These are phyloP conservation scores for Hemisphaericaspora nanyangensis DNA, from an alignment of 805 yeast genomes.

Conservation along the genomic window DNA sequence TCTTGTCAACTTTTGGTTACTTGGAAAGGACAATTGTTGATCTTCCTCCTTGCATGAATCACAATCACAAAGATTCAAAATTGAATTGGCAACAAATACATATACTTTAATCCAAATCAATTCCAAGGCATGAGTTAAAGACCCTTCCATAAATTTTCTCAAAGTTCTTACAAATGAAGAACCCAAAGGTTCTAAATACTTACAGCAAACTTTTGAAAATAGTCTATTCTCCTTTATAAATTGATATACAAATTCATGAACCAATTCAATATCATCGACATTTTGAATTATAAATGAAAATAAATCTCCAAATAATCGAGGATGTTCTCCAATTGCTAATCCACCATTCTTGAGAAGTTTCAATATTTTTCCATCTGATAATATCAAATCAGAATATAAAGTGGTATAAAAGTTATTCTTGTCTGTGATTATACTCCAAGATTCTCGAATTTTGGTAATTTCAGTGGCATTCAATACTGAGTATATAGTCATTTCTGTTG, in stretches of 20 bases:
- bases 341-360: constrained; percentile 16
- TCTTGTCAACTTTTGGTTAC: no score
- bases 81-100: constrained; percentile 35
- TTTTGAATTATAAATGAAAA: constrained; percentile 29
- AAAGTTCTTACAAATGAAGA: constrained; percentile 34
- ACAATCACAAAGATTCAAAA: constrained; percentile 24
- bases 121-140: constrained; percentile 30
- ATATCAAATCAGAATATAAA: constrained; percentile 31
- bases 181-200: constrained; percentile 43
- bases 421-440: constrained; percentile 30
- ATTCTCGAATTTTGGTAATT: constrained; percentile 3
- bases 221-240: constrained; percentile 29
- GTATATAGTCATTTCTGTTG: neutral
- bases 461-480: constrained; percentile 6
- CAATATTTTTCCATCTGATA: constrained; percentile 22
- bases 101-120: constrained; percentile 37
- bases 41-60: no score
- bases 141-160: constrained; percentile 30
- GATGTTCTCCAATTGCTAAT: constrained; percentile 23
- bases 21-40: no score
- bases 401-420: constrained; percentile 26
- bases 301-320: constrained; percentile 33
- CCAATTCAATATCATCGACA: constrained; percentile 20
- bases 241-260: constrained; percentile 31
- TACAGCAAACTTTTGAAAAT: constrained; percentile 19